Evolutionary conservation across 1,284 basidiomycete species (phyloP).

Genomic region (Ustilago shanxiensis): DNA sequence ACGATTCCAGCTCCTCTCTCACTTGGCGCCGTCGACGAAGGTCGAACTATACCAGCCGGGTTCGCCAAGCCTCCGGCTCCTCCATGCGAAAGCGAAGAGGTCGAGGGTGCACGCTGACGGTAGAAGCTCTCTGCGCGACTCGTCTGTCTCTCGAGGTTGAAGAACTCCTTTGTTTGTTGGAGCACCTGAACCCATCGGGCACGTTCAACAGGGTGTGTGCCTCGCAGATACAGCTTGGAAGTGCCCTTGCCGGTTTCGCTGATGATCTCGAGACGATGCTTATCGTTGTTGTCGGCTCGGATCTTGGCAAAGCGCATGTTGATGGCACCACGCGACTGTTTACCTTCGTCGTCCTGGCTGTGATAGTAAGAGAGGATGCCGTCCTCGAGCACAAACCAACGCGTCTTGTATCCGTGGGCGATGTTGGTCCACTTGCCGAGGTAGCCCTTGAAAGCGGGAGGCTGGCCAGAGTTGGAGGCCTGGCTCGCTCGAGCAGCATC

Average conservation of each 20-base stretch:
- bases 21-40: slow-evolving; percentile 42
- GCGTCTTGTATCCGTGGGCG: slow-evolving; percentile 87
- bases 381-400: slow-evolving; percentile 93
- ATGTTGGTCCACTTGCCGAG: slow-evolving; percentile 89
- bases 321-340: slow-evolving; percentile 88
- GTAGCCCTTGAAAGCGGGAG: slow-evolving; percentile 66
- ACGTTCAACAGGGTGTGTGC: slow-evolving; percentile 74
- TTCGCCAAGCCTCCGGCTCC: background rate
- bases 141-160: slow-evolving; percentile 50
- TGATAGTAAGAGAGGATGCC: slow-evolving; percentile 84
- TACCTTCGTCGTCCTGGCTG: slow-evolving; percentile 89
- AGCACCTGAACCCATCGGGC: slow-evolving; percentile 68
- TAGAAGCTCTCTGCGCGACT: slow-evolving; percentile 54
- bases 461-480: slow-evolving; percentile 43
- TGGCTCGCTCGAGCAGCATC: slow-evolving; percentile 73
- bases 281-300: slow-evolving; percentile 72
- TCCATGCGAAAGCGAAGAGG: slow-evolving; percentile 28
- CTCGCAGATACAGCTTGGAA: slow-evolving; percentile 90
- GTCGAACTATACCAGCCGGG: slow-evolving; percentile 34
- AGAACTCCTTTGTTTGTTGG: slow-evolving; percentile 61
- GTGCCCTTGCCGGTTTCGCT: slow-evolving; percentile 72
- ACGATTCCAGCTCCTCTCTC: slow-evolving; percentile 40
- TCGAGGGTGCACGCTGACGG: slow-evolving; percentile 38
- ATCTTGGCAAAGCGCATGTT: slow-evolving; percentile 82
- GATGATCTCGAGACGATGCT: slow-evolving; percentile 85